Evolutionary conservation across 352 stramenopile species (phyloP).

Genomic region (Saprolegnia parasitica): DNA sequence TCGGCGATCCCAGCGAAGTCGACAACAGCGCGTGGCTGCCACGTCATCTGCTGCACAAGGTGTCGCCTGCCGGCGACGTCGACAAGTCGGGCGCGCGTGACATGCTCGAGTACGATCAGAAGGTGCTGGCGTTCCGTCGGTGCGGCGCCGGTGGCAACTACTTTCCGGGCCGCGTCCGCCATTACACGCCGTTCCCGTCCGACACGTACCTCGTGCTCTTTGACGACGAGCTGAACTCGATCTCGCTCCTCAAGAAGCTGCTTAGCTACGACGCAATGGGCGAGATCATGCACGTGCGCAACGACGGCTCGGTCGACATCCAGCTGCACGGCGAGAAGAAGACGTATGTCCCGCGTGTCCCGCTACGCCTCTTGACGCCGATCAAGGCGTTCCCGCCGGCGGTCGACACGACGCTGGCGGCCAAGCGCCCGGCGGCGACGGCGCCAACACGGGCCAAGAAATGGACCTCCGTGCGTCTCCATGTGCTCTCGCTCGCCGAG

Average conservation of each 20-base stretch:
- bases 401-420: slow-evolving; percentile 39
- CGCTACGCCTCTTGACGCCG: slow-evolving; percentile 38
- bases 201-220: slow-evolving; percentile 56
- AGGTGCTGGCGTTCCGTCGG: slow-evolving; percentile 56
- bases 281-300: slow-evolving; percentile 43
- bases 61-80: slow-evolving; percentile 46
- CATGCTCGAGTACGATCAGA: slow-evolving; percentile 53
- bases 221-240: slow-evolving; percentile 49
- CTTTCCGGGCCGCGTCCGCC: slow-evolving; percentile 48
- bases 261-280: slow-evolving; percentile 57
- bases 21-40: slow-evolving; percentile 37
- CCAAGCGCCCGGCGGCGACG: slow-evolving; percentile 6
- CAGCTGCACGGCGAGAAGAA: slow-evolving; percentile 31
- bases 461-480: slow-evolving; percentile 40
- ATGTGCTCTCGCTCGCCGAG: slow-evolving; percentile 46
- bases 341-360: slow-evolving; percentile 34
- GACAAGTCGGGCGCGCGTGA: slow-evolving; percentile 45
- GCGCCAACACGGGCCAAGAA: slow-evolving; percentile 34
- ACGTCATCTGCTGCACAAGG: slow-evolving; percentile 48
- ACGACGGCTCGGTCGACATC: slow-evolving; percentile 56
- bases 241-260: slow-evolving; percentile 53
- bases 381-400: slow-evolving; percentile 41
- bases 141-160: slow-evolving; percentile 49
- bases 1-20: slow-evolving; percentile 41
- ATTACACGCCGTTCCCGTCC: slow-evolving; percentile 45